Percentiles rank a stretch among this genome's conserved stretches.
Evolutionary conservation across 345 rosid species (phyloP).

Genomic region (Barbarea vulgaris): DNA sequence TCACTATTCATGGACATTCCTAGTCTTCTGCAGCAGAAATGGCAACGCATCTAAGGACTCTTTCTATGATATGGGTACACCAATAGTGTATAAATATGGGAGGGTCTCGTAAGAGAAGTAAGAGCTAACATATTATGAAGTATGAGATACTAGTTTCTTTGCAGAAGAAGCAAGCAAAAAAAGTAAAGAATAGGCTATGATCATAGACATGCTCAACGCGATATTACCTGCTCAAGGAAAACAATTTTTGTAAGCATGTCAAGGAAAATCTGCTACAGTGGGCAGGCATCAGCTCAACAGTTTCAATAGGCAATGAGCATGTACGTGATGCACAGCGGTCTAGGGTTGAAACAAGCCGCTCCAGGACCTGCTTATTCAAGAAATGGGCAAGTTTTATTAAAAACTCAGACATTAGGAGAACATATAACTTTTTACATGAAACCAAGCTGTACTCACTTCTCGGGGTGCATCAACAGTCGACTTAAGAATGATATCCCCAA

Average conservation of each 20-base stretch:
- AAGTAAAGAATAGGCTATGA: conserved; percentile 18
- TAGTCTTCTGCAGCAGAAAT: conserved; percentile 4
- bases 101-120: conserved; percentile 1
- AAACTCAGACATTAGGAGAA: conserved; percentile 14
- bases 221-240: conserved; percentile 80
- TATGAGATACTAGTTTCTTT: conserved; percentile 8
- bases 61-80: background rate
- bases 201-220: conserved; percentile 4
- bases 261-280: conserved; percentile 93
- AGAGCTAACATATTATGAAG: conserved; percentile 7
- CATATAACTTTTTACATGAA: conserved; percentile 6
- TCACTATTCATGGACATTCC: conserved; percentile 1
- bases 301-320: conserved; percentile 87
- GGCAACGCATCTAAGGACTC: background rate
- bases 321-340: conserved; percentile 98
- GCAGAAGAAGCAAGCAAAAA: conserved; percentile 13
- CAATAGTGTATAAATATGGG: background rate
- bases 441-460: conserved; percentile 61
- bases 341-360: conserved; percentile 76
- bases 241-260: conserved; percentile 79
- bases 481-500: conserved; percentile 77
- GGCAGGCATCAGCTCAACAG: conserved; percentile 93
- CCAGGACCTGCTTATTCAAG: conserved; percentile 61
- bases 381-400: background rate
- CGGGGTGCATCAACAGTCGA: conserved; percentile 76